Evolutionary conservation across 768 basidiomycete species (phyloP), one percentile per base, ranked within the genome.

Genomic region (Pholiota conissans): DNA sequence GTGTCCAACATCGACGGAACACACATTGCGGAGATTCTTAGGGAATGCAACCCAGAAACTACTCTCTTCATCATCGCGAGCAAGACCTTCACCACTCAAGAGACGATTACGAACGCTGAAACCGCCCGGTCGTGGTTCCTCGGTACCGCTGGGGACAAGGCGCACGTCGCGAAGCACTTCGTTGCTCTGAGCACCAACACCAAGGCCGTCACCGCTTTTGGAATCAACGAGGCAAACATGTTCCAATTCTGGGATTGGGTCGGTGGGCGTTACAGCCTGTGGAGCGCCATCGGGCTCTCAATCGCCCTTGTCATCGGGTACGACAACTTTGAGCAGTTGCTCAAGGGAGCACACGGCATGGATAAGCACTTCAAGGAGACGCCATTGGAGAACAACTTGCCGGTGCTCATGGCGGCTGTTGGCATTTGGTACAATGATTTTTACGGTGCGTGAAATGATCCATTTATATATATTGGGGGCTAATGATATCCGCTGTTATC

Each of bases 161-260:
- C 82, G 1, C 94, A 98, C 75, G 92, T 98, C 59, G 94, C 96
- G 59, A 98, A 98, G 78, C 97, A 99, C 79, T 99, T 99, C 70
- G 95, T 98, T 37, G 97, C 97, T 3, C 86, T 99, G 57, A 95
- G 92, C 67, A 99, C 97, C 56, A 99, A 99, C 74, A 93, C 93
- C 51, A 84, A 87, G 69, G 93, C 91, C 10, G 97, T 98, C 55
- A 91, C 92, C 16, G 85, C 81, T 2, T 99, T 99, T 68, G 97
- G 97, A 39, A 99, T 99, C 68, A 80, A 89, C 46, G 73, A 86
- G 59, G 82, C 82, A 64, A 98, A 98, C 78, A 99, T 99, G 95
- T 99, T 99, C 85, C 87, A 90, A 70, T 98, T 99, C 85, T 99
- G 96, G 96, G 97, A 98, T 75, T 99, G 97, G 97, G 97, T 99